Conservation (phyloP, 306 rosid genomes). For the Dryas octopetala region DNA sequence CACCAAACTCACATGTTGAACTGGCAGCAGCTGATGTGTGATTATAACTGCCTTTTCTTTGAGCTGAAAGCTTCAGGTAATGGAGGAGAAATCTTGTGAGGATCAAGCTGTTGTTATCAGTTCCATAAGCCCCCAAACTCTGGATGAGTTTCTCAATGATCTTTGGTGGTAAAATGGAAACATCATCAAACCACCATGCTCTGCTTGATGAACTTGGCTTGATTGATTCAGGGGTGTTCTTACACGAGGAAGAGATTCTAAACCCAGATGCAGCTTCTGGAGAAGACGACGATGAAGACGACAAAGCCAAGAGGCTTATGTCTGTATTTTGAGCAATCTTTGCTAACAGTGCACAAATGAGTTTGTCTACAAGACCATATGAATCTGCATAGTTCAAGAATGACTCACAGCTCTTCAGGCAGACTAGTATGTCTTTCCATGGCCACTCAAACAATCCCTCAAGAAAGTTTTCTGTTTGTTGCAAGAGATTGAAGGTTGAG, state of each 20-base stretch:
- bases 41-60: slow-evolving; percentile 22
- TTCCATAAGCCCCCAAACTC: slow-evolving; percentile 44
- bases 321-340: slow-evolving; percentile 59
- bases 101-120: slow-evolving; percentile 46
- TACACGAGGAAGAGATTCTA: slow-evolving; percentile 44
- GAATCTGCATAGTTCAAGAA: slow-evolving; percentile 45
- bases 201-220: slow-evolving; percentile 41
- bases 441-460: slow-evolving; percentile 56
- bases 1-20: slow-evolving; percentile 36
- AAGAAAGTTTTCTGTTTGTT: slow-evolving; percentile 52
- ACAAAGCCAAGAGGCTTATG: slow-evolving; percentile 22
- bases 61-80: slow-evolving; percentile 47
- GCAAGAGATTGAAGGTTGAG: slow-evolving; percentile 49
- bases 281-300: slow-evolving; percentile 55
- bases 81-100: slow-evolving; percentile 70
- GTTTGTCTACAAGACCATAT: slow-evolving; percentile 55
- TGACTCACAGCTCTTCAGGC: slow-evolving; percentile 45
- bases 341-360: slow-evolving; percentile 48
- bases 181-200: slow-evolving; percentile 80
- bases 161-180: slow-evolving; percentile 55
- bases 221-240: slow-evolving; percentile 43
- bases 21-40: not conserved
- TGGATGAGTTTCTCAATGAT: slow-evolving; percentile 56
- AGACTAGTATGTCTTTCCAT: slow-evolving; percentile 49
- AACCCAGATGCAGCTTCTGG: slow-evolving; percentile 40